phyloP scores from a whole-genome alignment of 169 alveolate species.

The Eimeria necatrix region DNA sequence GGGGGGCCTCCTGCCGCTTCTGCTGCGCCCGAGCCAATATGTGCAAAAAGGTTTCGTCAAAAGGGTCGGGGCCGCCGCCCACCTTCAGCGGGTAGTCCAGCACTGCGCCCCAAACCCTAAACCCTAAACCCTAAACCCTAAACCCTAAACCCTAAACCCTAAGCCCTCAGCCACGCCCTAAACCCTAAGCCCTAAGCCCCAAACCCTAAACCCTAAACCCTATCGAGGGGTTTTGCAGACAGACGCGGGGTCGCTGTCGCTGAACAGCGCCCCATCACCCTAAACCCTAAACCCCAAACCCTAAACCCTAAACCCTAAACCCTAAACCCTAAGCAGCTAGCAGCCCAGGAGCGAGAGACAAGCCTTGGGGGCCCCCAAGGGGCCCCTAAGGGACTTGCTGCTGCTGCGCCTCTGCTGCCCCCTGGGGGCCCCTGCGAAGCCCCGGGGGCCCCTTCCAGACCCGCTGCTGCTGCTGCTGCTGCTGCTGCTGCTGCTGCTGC shows the following conservation, averaged over 20 bases:
- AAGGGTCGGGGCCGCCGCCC: constrained; percentile 18
- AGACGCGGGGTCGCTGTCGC: too few relatives aligned
- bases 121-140: background rate
- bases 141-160: too few relatives aligned
- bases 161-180: background rate
- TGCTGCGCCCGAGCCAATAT: constrained; percentile 9
- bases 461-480: background rate
- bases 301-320: background rate
- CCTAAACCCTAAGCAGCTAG: background rate
- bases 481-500: background rate
- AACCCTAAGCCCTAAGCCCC: background rate
- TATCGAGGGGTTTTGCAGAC: too few relatives aligned
- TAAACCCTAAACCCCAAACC: background rate
- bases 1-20: constrained; percentile 11
- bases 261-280: background rate
- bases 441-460: background rate
- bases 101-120: constrained; percentile 7
- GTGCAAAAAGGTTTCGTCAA: constrained; percentile 43
- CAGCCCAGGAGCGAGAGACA: background rate
- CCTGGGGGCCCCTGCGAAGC: too few relatives aligned
- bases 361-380: background rate
- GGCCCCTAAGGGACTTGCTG: too few relatives aligned
- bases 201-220: background rate
- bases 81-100: constrained; percentile 60
- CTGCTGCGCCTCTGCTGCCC: too few relatives aligned